Base-by-base conservation (phyloP, 208 protist genomes). In the Acanthamoeba lenticulata region DNA sequence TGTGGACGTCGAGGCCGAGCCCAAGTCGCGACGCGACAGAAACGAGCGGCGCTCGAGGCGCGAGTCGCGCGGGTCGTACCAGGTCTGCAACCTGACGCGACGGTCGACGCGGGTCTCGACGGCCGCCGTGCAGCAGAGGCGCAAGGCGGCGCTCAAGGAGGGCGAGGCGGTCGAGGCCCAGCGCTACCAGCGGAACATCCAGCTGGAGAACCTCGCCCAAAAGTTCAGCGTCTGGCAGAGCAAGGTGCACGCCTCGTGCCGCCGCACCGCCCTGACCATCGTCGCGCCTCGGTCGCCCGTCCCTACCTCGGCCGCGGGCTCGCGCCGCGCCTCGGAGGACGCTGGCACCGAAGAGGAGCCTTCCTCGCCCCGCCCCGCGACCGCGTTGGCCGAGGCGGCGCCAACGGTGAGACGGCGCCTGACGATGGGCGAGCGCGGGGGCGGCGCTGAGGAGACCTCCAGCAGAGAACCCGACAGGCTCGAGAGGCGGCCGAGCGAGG, bases 191-290 rank as follows among this genome's bases (percentile, higher is more conserved):
- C n/a, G 36, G 77, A 86, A 57, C 77, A 86, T 86, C 1, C 77
- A 44, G n/a, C 77, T 86, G 77, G 77, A 86, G 5, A 86, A 57
- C 29, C 77, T 86, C 77, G 44, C 77, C 44, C 15, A 6, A 21
- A 47, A 40, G 34, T 86, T 86, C 77, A 44, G 34, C 67, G 21
- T 9, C 6, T 79, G 67, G 67, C 67, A 79, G 67, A 45, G 36
- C 67, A 79, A 45, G 38, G 38, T 79, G 67, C 77, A 42, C 21
- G 21, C 21, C 4, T 0, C 44, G 13, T 42, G n/a, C 34, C 49
- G 57, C n/a, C 77, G 77, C 19, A 86, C 77, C 1, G 45, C 77
- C 38, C 9, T 86, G 49, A 1, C 49, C 47, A 55, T 24, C 15
- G 2, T 19, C 13, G 19, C 2, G 49, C 49, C 49, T 57, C 49